These are phyloP conservation scores for Tranzscheliella williamsii DNA, from an alignment of 1,284 basidiomycete genomes.

Conservation along the genomic window DNA sequence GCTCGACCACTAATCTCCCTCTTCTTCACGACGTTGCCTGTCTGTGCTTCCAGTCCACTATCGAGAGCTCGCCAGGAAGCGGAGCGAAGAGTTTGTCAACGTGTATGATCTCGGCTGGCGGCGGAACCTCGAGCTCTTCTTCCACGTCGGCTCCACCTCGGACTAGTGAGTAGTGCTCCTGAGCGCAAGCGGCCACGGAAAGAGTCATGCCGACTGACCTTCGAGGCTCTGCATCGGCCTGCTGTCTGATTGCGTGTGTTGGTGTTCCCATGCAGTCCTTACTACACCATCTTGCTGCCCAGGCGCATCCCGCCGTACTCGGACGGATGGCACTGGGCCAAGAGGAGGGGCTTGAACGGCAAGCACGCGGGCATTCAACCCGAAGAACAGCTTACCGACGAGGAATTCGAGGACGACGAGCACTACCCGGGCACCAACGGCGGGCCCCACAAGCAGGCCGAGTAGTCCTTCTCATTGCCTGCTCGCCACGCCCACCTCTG, in stretches of 20 bases:
- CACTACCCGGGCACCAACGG: no score
- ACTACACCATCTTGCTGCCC: constrained; percentile 78
- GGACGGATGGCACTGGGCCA: constrained; percentile 81
- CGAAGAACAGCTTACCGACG: constrained; percentile 66
- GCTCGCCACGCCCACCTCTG: no score
- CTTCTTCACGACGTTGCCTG: not conserved
- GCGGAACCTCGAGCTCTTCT: constrained; percentile 80
- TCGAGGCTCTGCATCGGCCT: no score
- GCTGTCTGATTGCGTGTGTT: not conserved
- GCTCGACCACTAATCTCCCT: no score
- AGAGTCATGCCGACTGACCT: not conserved
- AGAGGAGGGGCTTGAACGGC: constrained; percentile 67
- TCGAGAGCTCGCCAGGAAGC: constrained; percentile 69
- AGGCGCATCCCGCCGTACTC: constrained; percentile 78
- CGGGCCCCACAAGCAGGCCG: no score
- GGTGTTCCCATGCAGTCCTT: constrained; percentile 65
- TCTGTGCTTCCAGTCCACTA: constrained; percentile 67
- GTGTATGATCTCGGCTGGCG: constrained; percentile 82
- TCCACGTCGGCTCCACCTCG: constrained; percentile 74
- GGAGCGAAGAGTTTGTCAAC: constrained; percentile 75
- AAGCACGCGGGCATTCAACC: constrained; percentile 62
- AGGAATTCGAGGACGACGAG: constrained; percentile 49
- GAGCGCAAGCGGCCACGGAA: no score
- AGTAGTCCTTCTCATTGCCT: no score
- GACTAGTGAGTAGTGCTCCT: constrained; percentile 3